Conservation (phyloP, 2,329 filamentous ascomycete genomes). For the Cordyceps tenuipes region DNA sequence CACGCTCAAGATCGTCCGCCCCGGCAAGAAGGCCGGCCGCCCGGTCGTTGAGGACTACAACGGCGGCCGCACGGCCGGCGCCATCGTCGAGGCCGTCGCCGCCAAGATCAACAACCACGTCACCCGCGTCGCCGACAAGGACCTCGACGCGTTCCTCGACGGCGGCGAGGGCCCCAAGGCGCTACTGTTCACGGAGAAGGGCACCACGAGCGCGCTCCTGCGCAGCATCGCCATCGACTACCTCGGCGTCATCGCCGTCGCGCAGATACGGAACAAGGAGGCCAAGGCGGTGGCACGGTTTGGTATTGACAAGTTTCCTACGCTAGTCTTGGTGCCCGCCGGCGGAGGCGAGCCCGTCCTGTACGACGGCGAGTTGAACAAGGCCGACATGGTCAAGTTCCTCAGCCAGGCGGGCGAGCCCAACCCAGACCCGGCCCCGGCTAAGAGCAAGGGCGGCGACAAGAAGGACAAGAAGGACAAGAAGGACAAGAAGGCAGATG, state of each 20-base stretch:
- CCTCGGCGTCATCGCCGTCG: conserved; percentile 67
- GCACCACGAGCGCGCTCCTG: conserved; percentile 72
- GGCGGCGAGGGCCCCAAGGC: conserved; percentile 68
- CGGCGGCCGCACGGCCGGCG: conserved; percentile 73
- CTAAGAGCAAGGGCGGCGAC: conserved; percentile 29
- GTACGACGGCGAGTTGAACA: conserved; percentile 80
- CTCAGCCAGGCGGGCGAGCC: conserved; percentile 69
- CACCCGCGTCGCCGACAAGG: conserved; percentile 69
- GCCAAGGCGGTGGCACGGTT: conserved; percentile 62
- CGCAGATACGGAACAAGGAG: conserved; percentile 79
- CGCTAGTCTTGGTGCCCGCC: conserved; percentile 69
- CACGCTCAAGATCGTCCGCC: conserved; percentile 86
- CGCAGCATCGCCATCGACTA: conserved; percentile 88
- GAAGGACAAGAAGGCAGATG: conserved; percentile 30
- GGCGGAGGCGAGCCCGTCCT: conserved; percentile 58
- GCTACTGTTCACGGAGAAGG: conserved; percentile 89
- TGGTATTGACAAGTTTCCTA: conserved; percentile 69
- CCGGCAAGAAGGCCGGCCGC: conserved; percentile 65
- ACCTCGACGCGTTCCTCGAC: conserved; percentile 64
- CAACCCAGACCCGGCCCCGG: conserved; percentile 61
- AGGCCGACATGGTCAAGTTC: conserved; percentile 73
- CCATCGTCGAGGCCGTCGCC: conserved; percentile 76
- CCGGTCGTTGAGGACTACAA: conserved; percentile 88
- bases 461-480: conserved; percentile 23
- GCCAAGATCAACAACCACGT: conserved; percentile 91